phyloP scores from a whole-genome alignment of 495 filamentous ascomycete genomes.

The Astrothelium subdiscretum region DNA sequence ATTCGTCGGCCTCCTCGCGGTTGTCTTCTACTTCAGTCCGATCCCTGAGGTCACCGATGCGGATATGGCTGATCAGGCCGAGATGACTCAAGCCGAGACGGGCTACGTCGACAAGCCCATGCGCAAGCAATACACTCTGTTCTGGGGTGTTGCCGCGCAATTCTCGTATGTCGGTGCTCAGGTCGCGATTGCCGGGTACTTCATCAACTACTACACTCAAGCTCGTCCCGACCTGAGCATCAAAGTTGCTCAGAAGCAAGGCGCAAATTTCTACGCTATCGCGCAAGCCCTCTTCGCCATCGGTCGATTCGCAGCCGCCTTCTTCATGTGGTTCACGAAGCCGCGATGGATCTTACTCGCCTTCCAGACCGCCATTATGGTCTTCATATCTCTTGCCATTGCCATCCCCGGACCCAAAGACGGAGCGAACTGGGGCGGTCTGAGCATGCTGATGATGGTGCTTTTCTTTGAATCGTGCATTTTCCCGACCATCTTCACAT shows the following conservation, averaged over 20 bases:
- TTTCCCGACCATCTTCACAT: conserved; percentile 60
- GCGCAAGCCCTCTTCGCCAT: conserved; percentile 56
- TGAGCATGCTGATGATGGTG: conserved; percentile 50
- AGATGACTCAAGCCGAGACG: conserved; percentile 28
- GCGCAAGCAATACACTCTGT: conserved; percentile 52
- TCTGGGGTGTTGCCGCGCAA: conserved; percentile 53
- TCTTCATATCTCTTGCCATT: conserved; percentile 49
- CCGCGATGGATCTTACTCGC: conserved; percentile 25
- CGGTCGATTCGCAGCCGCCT: conserved; percentile 49
- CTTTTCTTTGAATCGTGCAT: conserved; percentile 61
- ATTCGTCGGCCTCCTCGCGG: conserved; percentile 54
- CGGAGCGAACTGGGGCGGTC: conserved; percentile 28
- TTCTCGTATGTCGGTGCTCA: conserved; percentile 65
- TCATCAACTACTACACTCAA: conserved; percentile 38
- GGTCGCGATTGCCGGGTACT: conserved; percentile 47
- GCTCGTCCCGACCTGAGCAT: conserved; percentile 13
- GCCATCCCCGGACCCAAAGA: conserved; percentile 30
- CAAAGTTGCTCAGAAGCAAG: conserved; percentile 6
- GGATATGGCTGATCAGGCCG: conserved; percentile 50
- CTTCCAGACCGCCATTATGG: conserved; percentile 27
- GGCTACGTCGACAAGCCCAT: conserved; percentile 40
- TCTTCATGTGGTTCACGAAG: conserved; percentile 33
- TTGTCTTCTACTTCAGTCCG: conserved; percentile 50
- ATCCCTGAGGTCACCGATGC: conserved; percentile 68
- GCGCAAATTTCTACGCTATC: conserved; percentile 46